These are phyloP conservation scores for Magnolia sinica DNA, from an alignment of 164 flowering plant species.

Conservation along the genomic window DNA sequence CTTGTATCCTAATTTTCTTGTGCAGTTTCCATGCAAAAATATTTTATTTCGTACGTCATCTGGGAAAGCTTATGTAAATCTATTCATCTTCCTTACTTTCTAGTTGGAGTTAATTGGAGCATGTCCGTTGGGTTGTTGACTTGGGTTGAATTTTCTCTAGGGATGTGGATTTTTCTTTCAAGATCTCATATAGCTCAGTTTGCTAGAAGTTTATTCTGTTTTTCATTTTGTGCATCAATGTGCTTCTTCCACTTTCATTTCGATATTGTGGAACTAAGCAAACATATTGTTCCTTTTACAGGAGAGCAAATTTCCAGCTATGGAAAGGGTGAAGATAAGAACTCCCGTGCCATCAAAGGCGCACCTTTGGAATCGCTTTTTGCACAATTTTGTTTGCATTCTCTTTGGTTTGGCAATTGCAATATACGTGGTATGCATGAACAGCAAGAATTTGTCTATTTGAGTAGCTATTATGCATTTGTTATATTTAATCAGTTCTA, in stretches of 20 bases:
- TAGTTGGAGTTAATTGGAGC: too few relatives aligned
- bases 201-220: neutral
- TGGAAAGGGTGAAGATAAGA: slow-evolving; percentile 49
- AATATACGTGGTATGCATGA: slow-evolving; percentile 75
- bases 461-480: neutral
- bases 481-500: neutral
- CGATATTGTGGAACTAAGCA: neutral
- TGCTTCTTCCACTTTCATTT: neutral
- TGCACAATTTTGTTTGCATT: slow-evolving; percentile 82
- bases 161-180: neutral
- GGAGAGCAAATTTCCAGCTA: slow-evolving; percentile 36
- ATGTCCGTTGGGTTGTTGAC: too few relatives aligned
- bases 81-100: too few relatives aligned
- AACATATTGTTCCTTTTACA: slow-evolving; percentile 13
- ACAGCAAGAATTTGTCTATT: neutral
- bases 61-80: too few relatives aligned
- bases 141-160: too few relatives aligned
- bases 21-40: too few relatives aligned
- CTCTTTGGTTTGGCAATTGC: slow-evolving; percentile 93
- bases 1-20: too few relatives aligned
- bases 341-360: slow-evolving; percentile 78
- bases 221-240: neutral
- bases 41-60: too few relatives aligned
- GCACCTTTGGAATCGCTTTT: slow-evolving; percentile 89
- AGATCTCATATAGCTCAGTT: neutral